phyloP scores from a whole-genome alignment of 345 rosid species.

The Citrus maxima region DNA sequence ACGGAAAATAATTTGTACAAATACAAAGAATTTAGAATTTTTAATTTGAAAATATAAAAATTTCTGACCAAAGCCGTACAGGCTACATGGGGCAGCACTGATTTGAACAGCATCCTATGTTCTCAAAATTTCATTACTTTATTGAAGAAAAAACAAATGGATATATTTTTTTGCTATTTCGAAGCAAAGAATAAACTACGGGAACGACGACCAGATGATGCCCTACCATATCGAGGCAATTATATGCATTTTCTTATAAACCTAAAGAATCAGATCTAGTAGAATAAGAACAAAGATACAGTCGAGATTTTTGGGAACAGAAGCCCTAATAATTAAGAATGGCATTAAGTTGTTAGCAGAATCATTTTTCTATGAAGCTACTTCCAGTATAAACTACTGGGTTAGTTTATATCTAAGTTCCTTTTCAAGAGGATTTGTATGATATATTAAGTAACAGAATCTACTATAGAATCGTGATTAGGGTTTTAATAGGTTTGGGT shows the following conservation, averaged over 20 bases:
- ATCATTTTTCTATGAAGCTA: neutral
- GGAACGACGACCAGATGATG: conserved; percentile 15
- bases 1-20: neutral
- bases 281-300: neutral
- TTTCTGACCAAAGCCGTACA: conserved; percentile 40
- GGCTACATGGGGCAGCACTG: conserved; percentile 42
- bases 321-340: conserved; percentile 19
- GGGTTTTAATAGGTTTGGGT: conserved; percentile 11
- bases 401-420: neutral
- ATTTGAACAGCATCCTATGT: conserved; percentile 61
- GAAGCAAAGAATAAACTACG: conserved; percentile 18
- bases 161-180: neutral
- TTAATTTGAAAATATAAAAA: neutral
- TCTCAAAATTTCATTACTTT: conserved; percentile 14
- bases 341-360: conserved; percentile 16
- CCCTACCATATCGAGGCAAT: conserved; percentile 28
- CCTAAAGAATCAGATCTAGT: conserved; percentile 11
- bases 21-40: neutral
- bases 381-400: neutral
- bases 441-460: neutral
- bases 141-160: conserved; percentile 3
- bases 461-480: conserved; percentile 21
- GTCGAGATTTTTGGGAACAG: conserved; percentile 13
- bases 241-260: neutral
- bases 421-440: neutral